phyloP scores from a whole-genome alignment of 2,329 filamentous ascomycete genomes.

The Magnaporthiopsis rhizophila region DNA sequence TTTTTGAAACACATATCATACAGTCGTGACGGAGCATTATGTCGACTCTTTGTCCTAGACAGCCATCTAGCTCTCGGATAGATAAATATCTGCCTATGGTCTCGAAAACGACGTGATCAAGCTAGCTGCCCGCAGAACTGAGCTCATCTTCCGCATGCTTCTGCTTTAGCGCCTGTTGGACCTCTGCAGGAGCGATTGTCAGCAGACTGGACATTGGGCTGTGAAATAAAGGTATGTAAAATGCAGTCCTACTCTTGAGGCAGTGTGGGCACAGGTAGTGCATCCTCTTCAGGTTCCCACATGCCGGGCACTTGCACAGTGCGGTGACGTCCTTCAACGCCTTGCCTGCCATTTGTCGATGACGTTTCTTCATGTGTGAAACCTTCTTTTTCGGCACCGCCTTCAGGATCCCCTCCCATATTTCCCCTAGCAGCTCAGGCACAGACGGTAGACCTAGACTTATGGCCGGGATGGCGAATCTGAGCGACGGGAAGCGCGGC shows the following conservation, averaged over 20 bases:
- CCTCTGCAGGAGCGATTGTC: slow-evolving; percentile 27
- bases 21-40: not conserved
- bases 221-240: not conserved
- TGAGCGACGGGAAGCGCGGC: slow-evolving; percentile 17
- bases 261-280: slow-evolving; percentile 86
- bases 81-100: not conserved
- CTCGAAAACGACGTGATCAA: not conserved
- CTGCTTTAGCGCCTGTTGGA: slow-evolving; percentile 30
- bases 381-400: slow-evolving; percentile 99
- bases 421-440: slow-evolving; percentile 54
- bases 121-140: not conserved
- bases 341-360: slow-evolving; percentile 92
- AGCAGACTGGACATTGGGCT: slow-evolving; percentile 10
- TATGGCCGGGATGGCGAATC: slow-evolving; percentile 28
- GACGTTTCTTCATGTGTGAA: slow-evolving; percentile 89
- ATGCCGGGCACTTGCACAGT: slow-evolving; percentile 82
- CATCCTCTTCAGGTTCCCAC: slow-evolving; percentile 78
- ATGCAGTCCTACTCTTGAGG: slow-evolving; percentile 11
- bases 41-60: not conserved
- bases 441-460: slow-evolving; percentile 47
- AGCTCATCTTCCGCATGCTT: slow-evolving; percentile 11
- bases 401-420: slow-evolving; percentile 88
- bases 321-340: slow-evolving; percentile 82
- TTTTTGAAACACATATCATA: not conserved
- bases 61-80: not conserved